Evolutionary conservation across 495 filamentous ascomycete species (phyloP).

Genomic region (Aspergillus campestris): DNA sequence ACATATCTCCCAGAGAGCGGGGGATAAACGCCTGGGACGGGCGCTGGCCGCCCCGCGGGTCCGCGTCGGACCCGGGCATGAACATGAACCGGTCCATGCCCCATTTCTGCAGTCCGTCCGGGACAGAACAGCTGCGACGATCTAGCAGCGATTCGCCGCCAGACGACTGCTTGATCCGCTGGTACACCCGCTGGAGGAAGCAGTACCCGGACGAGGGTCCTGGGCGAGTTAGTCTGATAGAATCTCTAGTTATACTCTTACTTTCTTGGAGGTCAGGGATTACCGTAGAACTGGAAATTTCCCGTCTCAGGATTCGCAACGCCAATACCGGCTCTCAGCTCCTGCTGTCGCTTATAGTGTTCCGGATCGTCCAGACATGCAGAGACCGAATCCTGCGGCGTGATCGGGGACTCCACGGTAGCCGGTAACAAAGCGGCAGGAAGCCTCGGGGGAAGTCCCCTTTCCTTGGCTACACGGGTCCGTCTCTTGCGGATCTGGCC

Average conservation of each 20-base stretch:
- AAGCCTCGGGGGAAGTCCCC: background rate
- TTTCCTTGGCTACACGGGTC: background rate
- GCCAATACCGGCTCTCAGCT: constrained; percentile 7
- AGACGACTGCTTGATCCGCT: constrained; percentile 2
- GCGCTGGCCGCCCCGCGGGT: background rate
- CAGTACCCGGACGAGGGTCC: constrained; percentile 6
- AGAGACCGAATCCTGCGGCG: background rate
- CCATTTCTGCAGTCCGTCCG: constrained; percentile 4
- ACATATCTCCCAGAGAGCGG: background rate
- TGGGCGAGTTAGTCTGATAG: background rate
- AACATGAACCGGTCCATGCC: constrained; percentile 10
- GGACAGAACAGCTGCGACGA: constrained; percentile 1
- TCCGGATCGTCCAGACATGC: constrained; percentile 1
- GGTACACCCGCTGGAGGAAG: constrained; percentile 7
- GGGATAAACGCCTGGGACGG: constrained; percentile 5
- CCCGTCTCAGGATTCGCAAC: constrained; percentile 6
- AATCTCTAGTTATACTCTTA: background rate
- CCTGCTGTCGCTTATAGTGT: constrained; percentile 7
- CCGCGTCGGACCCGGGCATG: background rate
- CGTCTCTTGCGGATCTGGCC: constrained; percentile 2
- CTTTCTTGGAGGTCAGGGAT: background rate
- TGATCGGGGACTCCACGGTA: background rate
- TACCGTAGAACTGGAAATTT: constrained; percentile 9
- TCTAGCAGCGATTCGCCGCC: background rate
- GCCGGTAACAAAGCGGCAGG: constrained; percentile 1